Base-by-base conservation (phyloP, 352 stramenopile genomes). In the Lagenidium giganteum region DNA sequence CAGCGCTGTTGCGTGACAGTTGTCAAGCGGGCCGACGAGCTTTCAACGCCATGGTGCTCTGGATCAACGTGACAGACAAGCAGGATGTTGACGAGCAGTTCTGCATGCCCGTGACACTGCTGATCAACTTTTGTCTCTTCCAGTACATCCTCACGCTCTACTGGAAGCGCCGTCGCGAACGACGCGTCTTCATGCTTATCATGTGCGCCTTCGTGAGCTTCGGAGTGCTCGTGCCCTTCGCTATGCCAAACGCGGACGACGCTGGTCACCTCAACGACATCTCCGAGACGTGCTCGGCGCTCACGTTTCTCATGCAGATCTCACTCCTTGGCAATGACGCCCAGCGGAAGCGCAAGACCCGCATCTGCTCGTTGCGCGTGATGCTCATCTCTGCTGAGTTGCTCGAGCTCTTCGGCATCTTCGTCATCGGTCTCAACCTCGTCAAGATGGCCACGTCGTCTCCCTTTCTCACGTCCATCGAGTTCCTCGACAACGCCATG, bases 261-360 rank as follows among this genome's bases (percentile, higher is more conserved):
- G 22, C 51, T 22, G 32, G 17, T 27, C 38, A 55, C 28, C 22
- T 61, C 3, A 55, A 61, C 40, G 42, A 53, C 27, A 27, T 54
- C 8, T 57, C 49, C 24, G 49, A 57, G 42, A 17, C 28, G 5
- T 57, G 41, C 29, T 47, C 41, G 3, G 38, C 28, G 23, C 17
- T 59, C 5, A 54, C 51, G 25, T 59, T 59, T 14, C 37, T 59
- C 24, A 41, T 43, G 4, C 63, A 73, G 41, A 54, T 69, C 39
- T 44, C 48, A 2, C 61, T 73, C 30, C 62, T 67, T 44, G 55
- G 53, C 24, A 38, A 42, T 11, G 62, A 72, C 33, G 44, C 60
- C 4, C 42, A n/a, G n/a, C n/a, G n/a, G n/a, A 48, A 46, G 18
- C 23, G 21, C 1, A 62, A 64, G 28, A 39, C 64, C 27, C 50